Percentiles rank a stretch among this genome's conserved stretches.
Evolutionary conservation across 148 eudicot genomes (phyloP).

Genomic region (Tetragonia tetragonoides): DNA sequence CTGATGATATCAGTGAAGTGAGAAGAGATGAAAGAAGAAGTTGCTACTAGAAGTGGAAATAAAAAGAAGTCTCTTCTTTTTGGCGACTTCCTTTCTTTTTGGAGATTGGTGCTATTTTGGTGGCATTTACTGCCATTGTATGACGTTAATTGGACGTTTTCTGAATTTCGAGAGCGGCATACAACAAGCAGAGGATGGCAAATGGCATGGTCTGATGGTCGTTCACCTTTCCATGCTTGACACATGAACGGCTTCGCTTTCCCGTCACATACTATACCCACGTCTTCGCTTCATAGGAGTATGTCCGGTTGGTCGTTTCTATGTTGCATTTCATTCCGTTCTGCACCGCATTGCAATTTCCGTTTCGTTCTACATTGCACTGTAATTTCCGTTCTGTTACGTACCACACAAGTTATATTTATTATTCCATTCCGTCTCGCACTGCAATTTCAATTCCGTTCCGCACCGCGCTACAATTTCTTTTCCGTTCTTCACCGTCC

Average conservation of each 20-base stretch:
- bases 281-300: no score
- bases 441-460: no score
- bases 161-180: constrained; percentile 21
- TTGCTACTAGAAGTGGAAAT: background rate
- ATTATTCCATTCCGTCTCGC: no score
- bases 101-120: background rate
- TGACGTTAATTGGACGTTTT: constrained; percentile 20
- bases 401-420: no score
- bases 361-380: no score
- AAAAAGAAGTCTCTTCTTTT: background rate
- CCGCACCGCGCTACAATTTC: no score
- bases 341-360: no score
- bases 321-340: no score
- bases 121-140: background rate
- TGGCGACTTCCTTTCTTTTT: background rate
- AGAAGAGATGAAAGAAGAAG: background rate
- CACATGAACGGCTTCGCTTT: constrained; percentile 40
- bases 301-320: no score
- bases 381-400: no score
- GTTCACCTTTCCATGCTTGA: constrained; percentile 21
- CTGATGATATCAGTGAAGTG: background rate
- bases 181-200: background rate
- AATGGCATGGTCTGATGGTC: background rate
- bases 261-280: background rate
- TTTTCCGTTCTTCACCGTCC: no score